Base-by-base conservation (phyloP, 2,329 filamentous ascomycete genomes). In the Alternaria tenuissima region DNA sequence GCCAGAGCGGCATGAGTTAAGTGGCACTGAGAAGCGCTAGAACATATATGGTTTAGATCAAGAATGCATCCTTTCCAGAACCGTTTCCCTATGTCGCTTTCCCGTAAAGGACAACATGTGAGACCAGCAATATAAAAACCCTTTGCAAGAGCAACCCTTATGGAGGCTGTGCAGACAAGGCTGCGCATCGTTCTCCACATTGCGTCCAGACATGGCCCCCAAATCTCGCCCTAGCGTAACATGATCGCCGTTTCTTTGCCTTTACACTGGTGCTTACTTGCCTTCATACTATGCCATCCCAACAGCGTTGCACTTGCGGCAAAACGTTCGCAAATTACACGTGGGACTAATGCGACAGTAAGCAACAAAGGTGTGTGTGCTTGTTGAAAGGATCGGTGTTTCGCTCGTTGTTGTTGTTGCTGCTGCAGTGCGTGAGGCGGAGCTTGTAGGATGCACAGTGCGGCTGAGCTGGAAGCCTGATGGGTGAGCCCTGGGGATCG, bases 361-460 rank as follows among this genome's bases (percentile, higher is more conserved):
- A 63, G 60, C 62, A 46, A 47, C 22, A 36, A 56, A 59, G 43
- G 28, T 20, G 28, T 47, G 28, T 47, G 46, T 32, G 51, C 18
- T 38, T 18, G 58, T 59, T 59, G 52, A 58, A 47, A 55, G 57
- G 51, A 46, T 52, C 39, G 26, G 41, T 34, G n/a, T 43, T 43
- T 54, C 32, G 38, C 22, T 59, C 30, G 36, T 55, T 28, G 48
- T 22, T 42, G 34, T 24, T 26, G 24, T 7, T 7, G 24, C 6
- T 38, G 43, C 38, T 63, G 49, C 22, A 46, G 48, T 59, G 39
- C 30, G 41, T 28, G 63, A 63, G 63, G 63, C 61, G 61, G 57
- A 58, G 61, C 54, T 58, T 42, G 44, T 22, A 8, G 44, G 34
- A 42, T 57, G 57, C 53, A 26, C 11, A 42, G 24, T 57, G 57